Evolutionary conservation across 1,139 yeast species (phyloP).

Genomic region (Torulaspora globosa): DNA sequence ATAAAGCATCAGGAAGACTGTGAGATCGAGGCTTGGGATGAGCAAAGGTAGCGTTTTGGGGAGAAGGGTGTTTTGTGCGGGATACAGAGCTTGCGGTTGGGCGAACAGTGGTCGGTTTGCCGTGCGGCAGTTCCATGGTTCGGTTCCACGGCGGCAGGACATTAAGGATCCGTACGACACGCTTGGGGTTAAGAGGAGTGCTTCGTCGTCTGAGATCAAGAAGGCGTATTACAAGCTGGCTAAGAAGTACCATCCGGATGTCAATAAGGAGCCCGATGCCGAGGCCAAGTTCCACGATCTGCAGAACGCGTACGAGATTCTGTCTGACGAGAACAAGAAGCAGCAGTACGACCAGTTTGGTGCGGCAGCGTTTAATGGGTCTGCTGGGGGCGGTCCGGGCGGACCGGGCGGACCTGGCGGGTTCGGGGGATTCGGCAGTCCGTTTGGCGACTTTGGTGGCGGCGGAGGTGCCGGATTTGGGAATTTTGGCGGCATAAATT

Average conservation of each 20-base stretch:
- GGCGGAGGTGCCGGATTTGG: constrained; percentile 41
- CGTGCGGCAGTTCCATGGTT: constrained; percentile 10
- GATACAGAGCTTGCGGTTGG: neutral
- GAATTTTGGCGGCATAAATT: constrained; percentile 50
- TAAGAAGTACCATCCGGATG: constrained; percentile 93
- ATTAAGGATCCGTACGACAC: constrained; percentile 76
- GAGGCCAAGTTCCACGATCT: constrained; percentile 86
- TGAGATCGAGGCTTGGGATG: neutral
- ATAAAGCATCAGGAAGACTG: neutral
- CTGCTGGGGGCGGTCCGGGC: constrained; percentile 58
- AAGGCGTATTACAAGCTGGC: constrained; percentile 92
- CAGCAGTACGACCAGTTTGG: constrained; percentile 92
- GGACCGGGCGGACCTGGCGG: constrained; percentile 69
- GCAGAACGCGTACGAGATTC: constrained; percentile 89
- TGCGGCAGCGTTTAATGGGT: constrained; percentile 68
- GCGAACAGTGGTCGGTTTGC: neutral
- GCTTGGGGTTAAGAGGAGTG: constrained; percentile 68
- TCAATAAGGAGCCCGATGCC: constrained; percentile 85
- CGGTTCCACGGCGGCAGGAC: constrained; percentile 11
- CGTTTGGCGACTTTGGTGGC: constrained; percentile 48
- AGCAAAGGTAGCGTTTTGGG: neutral
- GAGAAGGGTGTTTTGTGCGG: neutral
- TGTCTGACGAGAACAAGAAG: constrained; percentile 82
- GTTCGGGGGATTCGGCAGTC: constrained; percentile 39
- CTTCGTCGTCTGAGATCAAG: constrained; percentile 81